Evolutionary conservation across 352 stramenopile genomes (phyloP), one percentile per base, ranked within the genome.

Genomic region (Phytopythium ostracodes): DNA sequence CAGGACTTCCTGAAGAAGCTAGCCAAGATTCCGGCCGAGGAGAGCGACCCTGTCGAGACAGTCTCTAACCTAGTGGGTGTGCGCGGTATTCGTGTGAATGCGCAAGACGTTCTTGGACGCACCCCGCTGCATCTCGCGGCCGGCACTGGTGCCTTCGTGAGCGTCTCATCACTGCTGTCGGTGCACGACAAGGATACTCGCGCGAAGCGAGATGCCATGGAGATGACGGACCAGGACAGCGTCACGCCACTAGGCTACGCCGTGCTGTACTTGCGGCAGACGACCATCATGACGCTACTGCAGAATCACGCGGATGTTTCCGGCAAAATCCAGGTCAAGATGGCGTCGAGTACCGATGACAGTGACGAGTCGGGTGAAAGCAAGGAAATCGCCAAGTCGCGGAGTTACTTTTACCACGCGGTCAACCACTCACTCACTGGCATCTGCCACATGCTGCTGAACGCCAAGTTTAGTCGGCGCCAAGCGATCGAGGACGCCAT

Each of bases 401-500:
- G 63, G 20, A 91, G 84, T 52, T 90, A 88, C 67, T 93, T 91
- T 53, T 91, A 89, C 57, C 77, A 89, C 53, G 84, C 84, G 1
- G 82, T 93, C 15, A 85, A 76, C 62, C 67, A 91, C 56, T 77
- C 71, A 10, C 70, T 91, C 12, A 85, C 81, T 1, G 84, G 81
- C 7, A 89, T 93, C 24, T 93, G 80, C 44, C 84, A 93, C 63
- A 85, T 93, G 69, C 68, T 93, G 4, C 60, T 93, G 14, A 91
- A 73, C 40, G 73, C 79, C 12, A 89, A 87, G 58, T 93, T 91
- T 58, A 81, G 67, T 27, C 81, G 77, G 18, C 78, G 81, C 17
- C 84, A 93, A 73, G 84, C 81, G 0, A 77, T 91, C 9, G 84
- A 93, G 64, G 84, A 93, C 42, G 77, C 81, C 0, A 70, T 93